Conservation (phyloP, 1,284 basidiomycete species). For the Cryptococcus floricola region DNA sequence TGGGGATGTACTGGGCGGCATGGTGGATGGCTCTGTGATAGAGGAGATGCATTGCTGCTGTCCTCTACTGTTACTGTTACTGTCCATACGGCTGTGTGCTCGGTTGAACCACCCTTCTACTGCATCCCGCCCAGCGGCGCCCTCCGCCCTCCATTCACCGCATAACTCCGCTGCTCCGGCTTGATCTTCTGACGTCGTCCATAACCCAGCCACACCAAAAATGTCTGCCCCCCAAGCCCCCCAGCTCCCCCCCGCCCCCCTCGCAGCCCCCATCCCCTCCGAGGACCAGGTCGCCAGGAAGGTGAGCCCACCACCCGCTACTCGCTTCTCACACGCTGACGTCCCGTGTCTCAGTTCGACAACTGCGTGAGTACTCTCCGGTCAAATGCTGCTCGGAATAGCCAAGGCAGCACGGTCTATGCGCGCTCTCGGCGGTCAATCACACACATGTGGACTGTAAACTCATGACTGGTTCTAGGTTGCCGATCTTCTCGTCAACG, state of each 20-base stretch:
- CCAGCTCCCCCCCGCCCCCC: conserved; percentile 24
- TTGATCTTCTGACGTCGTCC: background rate
- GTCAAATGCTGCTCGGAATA: conserved; percentile 30
- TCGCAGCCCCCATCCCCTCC: conserved; percentile 63
- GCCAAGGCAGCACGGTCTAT: background rate
- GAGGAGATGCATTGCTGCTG: background rate
- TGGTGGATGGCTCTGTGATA: conserved; percentile 1
- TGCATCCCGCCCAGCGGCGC: background rate
- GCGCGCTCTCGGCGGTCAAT: background rate
- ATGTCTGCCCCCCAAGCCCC: conserved; percentile 24
- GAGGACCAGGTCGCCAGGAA: conserved; percentile 83
- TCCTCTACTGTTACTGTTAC: too few relatives aligned
- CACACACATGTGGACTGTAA: background rate
- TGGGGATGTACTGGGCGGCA: conserved; percentile 4
- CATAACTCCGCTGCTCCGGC: background rate
- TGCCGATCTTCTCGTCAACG: conserved; percentile 56
- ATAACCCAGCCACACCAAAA: conserved; percentile 5
- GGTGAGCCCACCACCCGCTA: conserved; percentile 51
- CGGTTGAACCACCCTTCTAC: background rate
- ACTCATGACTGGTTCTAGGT: conserved; percentile 32
- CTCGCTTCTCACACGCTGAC: conserved; percentile 1
- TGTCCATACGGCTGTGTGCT: background rate
- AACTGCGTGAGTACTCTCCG: conserved; percentile 65
- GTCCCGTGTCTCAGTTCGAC: conserved; percentile 63
- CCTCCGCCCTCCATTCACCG: background rate